These are phyloP conservation scores for Talaromyces sp. DNA, from an alignment of 2,329 filamentous ascomycete species.

Conservation along the genomic window DNA sequence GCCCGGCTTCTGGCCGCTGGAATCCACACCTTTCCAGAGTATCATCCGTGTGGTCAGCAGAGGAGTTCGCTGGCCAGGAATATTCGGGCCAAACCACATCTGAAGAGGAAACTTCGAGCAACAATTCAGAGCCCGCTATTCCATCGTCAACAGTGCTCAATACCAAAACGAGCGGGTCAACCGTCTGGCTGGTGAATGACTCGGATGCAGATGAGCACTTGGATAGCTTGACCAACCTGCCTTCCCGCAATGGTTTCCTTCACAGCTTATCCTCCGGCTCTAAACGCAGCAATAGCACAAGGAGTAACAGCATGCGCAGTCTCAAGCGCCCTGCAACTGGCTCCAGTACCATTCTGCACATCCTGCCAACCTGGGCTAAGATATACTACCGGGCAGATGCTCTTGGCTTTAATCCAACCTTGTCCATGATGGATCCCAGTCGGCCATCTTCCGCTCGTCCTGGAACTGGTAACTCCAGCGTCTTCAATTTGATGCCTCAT, in stretches of 20 bases:
- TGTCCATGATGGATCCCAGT: constrained; percentile 43
- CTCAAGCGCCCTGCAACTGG: constrained; percentile 45
- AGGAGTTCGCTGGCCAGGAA: constrained; percentile 31
- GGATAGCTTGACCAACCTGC: constrained; percentile 42
- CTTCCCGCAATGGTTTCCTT: constrained; percentile 36
- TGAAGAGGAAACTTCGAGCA: constrained; percentile 21
- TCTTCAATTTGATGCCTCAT: constrained; percentile 34
- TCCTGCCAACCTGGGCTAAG: constrained; percentile 54
- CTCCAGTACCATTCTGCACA: constrained; percentile 48
- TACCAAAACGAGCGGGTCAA: constrained; percentile 29
- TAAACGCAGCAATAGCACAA: constrained; percentile 37
- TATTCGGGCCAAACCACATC: constrained; percentile 29
- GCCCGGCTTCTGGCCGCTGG: constrained; percentile 40
- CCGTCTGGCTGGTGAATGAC: constrained; percentile 40
- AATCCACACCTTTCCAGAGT: constrained; percentile 50
- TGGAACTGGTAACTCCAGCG: constrained; percentile 34
- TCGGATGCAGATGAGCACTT: constrained; percentile 37
- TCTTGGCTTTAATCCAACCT: constrained; percentile 52
- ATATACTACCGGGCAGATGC: constrained; percentile 72
- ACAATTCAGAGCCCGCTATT: constrained; percentile 27
- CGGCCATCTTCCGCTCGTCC: constrained; percentile 34
- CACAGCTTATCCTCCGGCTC: constrained; percentile 50
- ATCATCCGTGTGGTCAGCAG: constrained; percentile 46
- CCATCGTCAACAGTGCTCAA: constrained; percentile 28
- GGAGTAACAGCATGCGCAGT: constrained; percentile 41